Conservation (phyloP, 345 rosid genomes). For the Eutrema heterophyllum region DNA sequence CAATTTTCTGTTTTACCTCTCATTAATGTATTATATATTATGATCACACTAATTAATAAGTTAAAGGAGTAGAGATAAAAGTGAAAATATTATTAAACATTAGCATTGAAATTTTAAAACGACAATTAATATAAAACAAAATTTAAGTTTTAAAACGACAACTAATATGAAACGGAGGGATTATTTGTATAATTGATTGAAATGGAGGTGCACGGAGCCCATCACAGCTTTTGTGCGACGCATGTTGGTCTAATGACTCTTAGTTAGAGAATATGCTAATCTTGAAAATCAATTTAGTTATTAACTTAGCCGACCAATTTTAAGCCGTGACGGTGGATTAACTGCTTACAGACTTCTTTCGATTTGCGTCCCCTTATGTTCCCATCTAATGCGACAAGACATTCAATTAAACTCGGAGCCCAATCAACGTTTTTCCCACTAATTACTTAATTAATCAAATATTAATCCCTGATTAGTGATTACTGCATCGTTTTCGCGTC, state of each 20-base stretch:
- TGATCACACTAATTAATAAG: too few species aligned
- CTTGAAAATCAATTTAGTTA: slow-evolving; percentile 1
- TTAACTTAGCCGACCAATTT: slow-evolving; percentile 26
- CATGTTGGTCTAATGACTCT: slow-evolving; percentile 30
- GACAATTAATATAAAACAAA: too few species aligned
- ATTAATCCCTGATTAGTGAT: slow-evolving; percentile 8
- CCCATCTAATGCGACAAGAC: slow-evolving; percentile 24
- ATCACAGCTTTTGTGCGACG: slow-evolving; percentile 27
- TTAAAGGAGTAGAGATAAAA: too few species aligned
- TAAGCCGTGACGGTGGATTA: slow-evolving; percentile 27
- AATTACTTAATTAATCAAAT: slow-evolving; percentile 5
- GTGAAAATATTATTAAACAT: too few species aligned
- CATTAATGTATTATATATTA: too few species aligned
- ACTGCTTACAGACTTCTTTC: slow-evolving; percentile 18
- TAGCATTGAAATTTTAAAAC: too few species aligned
- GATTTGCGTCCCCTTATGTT: slow-evolving; percentile 24
- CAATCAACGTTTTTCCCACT: not conserved
- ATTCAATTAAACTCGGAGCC: slow-evolving; percentile 12
- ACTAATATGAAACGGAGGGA: too few species aligned
- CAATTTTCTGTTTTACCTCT: too few species aligned
- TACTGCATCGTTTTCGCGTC: not conserved
- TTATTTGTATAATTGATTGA: not conserved
- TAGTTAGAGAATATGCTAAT: slow-evolving; percentile 15
- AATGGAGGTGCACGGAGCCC: slow-evolving; percentile 28
- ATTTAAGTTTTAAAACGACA: too few species aligned